Percentiles rank a stretch among this genome's conserved stretches.
These are phyloP conservation scores for Aegilops speltoides DNA, from an alignment of 176 grass and related monocot species.

Conservation along the genomic window DNA sequence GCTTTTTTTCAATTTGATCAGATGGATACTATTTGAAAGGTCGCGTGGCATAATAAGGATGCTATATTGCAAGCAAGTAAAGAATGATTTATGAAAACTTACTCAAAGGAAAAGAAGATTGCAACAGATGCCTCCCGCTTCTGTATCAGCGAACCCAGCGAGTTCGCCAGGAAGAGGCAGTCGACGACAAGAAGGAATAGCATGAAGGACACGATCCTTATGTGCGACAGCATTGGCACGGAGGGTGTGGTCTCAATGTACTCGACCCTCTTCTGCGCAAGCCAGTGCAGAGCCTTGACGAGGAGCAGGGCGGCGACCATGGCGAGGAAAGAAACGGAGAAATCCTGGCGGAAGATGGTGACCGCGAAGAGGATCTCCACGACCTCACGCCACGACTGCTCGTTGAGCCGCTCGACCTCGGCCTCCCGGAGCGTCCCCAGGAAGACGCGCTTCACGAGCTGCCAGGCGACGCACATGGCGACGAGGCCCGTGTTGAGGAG, in stretches of 20 bases:
- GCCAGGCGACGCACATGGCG: slow-evolving; percentile 88
- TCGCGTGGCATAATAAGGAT: neutral
- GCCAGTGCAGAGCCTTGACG: slow-evolving; percentile 83
- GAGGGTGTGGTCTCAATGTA: slow-evolving; percentile 94
- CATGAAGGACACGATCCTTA: slow-evolving; percentile 88
- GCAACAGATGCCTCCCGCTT: slow-evolving; percentile 72
- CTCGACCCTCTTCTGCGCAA: slow-evolving; percentile 85
- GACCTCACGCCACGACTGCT: slow-evolving; percentile 90
- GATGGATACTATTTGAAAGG: neutral
- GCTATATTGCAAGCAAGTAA: neutral
- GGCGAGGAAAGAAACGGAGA: slow-evolving; percentile 83
- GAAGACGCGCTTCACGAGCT: slow-evolving; percentile 84
- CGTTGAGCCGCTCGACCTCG: slow-evolving; percentile 91
- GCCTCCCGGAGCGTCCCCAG: slow-evolving; percentile 86
- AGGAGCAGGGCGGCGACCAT: slow-evolving; percentile 82
- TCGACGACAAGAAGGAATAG: slow-evolving; percentile 68
- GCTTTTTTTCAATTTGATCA: neutral
- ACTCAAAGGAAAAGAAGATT: slow-evolving; percentile 99
- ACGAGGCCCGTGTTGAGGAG: slow-evolving; percentile 92
- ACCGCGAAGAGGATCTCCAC: slow-evolving; percentile 95
- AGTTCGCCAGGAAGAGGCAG: slow-evolving; percentile 76
- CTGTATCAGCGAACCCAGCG: slow-evolving; percentile 54
- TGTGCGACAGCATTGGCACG: slow-evolving; percentile 69
- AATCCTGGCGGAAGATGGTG: slow-evolving; percentile 97
- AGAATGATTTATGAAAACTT: slow-evolving; percentile 22